These are phyloP conservation scores for Russula compacta DNA, from an alignment of 768 basidiomycete species.

Conservation along the genomic window DNA sequence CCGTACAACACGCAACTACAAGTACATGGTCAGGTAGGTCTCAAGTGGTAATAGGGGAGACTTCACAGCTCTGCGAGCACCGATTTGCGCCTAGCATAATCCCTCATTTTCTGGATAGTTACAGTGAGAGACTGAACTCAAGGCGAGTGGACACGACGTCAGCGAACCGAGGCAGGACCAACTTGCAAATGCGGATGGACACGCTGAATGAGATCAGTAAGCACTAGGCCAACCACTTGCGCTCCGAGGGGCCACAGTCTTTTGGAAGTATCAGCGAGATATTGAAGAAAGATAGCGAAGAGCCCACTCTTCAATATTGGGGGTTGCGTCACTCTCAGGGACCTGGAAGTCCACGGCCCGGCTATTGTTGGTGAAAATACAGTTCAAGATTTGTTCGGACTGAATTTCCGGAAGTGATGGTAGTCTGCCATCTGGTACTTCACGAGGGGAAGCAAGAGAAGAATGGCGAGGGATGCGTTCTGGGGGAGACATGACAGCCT, in stretches of 20 bases:
- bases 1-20: neutral
- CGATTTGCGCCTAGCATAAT: neutral
- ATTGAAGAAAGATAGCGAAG: neutral
- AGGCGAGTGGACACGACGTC: neutral
- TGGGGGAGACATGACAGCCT: too few species aligned
- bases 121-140: neutral
- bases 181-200: neutral
- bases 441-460: too few species aligned
- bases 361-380: neutral
- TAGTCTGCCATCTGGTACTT: neutral
- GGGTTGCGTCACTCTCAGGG: neutral
- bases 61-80: slow-evolving; percentile 1
- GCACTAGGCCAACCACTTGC: neutral
- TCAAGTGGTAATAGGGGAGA: neutral
- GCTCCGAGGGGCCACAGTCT: slow-evolving; percentile 5
- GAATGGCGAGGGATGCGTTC: too few species aligned
- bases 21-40: neutral
- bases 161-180: slow-evolving; percentile 2
- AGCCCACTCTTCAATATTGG: neutral
- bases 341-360: neutral
- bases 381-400: neutral
- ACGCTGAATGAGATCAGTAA: slow-evolving; percentile 4
- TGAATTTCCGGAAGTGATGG: neutral
- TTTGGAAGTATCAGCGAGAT: neutral
- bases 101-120: slow-evolving; percentile 1